These are phyloP conservation scores for Aegle marmelos DNA, from an alignment of 345 rosid genomes.

Conservation along the genomic window DNA sequence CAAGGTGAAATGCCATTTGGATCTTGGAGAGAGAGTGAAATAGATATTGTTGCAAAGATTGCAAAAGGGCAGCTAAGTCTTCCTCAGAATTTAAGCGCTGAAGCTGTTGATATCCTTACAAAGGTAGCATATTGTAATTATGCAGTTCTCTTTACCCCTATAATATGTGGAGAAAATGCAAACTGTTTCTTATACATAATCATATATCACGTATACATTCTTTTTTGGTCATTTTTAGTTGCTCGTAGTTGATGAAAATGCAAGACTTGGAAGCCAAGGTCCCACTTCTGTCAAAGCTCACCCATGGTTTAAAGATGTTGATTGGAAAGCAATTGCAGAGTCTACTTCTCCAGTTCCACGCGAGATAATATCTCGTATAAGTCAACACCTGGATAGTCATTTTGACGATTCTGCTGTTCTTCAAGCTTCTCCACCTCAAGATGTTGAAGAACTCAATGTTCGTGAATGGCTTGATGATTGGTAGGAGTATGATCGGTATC, in stretches of 20 bases:
- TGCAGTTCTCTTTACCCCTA: neutral
- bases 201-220: slow-evolving; percentile 1
- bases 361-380: slow-evolving; percentile 51
- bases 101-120: slow-evolving; percentile 69
- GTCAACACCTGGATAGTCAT: slow-evolving; percentile 44
- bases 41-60: slow-evolving; percentile 68
- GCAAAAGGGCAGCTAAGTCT: slow-evolving; percentile 70
- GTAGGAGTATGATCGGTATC: slow-evolving; percentile 35
- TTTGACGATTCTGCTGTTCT: slow-evolving; percentile 31
- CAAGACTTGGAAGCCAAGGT: slow-evolving; percentile 70
- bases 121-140: slow-evolving; percentile 44
- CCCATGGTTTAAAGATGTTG: slow-evolving; percentile 67
- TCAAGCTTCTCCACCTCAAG: slow-evolving; percentile 37
- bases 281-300: slow-evolving; percentile 56
- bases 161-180: neutral
- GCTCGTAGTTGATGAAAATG: slow-evolving; percentile 70
- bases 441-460: slow-evolving; percentile 39
- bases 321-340: slow-evolving; percentile 57
- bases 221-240: slow-evolving; percentile 38
- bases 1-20: slow-evolving; percentile 85
- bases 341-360: slow-evolving; percentile 52
- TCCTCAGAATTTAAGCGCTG: slow-evolving; percentile 50
- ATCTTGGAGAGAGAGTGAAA: slow-evolving; percentile 82
- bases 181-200: neutral
- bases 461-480: slow-evolving; percentile 83